Evolutionary conservation across 148 eudicot species (phyloP).

Genomic region (Chenopodium suecicum): DNA sequence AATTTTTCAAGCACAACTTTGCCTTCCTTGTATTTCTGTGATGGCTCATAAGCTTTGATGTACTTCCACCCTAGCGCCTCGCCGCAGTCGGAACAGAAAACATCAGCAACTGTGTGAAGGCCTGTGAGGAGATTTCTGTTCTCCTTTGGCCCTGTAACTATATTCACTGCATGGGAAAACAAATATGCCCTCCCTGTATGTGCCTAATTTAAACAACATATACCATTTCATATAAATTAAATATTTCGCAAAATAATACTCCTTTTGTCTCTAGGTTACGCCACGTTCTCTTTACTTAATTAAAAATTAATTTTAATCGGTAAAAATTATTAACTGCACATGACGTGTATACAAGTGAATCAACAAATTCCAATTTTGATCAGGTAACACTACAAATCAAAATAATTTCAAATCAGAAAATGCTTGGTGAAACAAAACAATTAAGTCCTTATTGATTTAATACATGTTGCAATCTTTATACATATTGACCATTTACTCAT

Average conservation of each 20-base stretch:
- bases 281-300: background rate
- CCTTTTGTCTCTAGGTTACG: background rate
- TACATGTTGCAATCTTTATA: too few species aligned
- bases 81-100: slow-evolving; percentile 43
- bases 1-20: slow-evolving; percentile 45
- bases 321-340: background rate
- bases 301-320: too few species aligned
- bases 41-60: slow-evolving; percentile 33
- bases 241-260: background rate
- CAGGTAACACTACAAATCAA: too few species aligned
- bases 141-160: slow-evolving; percentile 36
- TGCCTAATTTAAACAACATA: slow-evolving; percentile 22
- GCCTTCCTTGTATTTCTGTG: slow-evolving; percentile 50
- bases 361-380: background rate
- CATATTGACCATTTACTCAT: too few species aligned
- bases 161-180: slow-evolving; percentile 50
- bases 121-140: slow-evolving; percentile 53
- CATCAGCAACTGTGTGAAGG: slow-evolving; percentile 58
- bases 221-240: background rate
- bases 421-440: too few species aligned
- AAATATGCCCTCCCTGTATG: slow-evolving; percentile 50
- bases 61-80: slow-evolving; percentile 60
- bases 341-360: background rate
- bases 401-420: too few species aligned
- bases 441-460: too few species aligned